Conservation (phyloP, 2,329 filamentous ascomycete genomes). For the Trichoderma citrinoviride region DNA sequence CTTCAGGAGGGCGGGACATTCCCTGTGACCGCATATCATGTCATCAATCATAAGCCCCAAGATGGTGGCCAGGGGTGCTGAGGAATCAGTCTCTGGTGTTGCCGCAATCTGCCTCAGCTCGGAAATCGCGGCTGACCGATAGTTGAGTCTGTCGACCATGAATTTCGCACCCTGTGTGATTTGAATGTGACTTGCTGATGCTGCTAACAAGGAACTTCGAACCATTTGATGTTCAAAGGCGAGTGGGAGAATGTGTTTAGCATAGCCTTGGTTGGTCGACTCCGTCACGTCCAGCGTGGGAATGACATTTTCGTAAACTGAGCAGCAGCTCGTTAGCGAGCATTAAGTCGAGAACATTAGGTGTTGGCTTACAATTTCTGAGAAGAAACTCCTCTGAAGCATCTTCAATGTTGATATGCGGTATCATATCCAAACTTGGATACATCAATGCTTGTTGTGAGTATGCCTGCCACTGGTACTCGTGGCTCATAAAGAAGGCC, state of each 20-base stretch:
- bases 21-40: constrained; percentile 12
- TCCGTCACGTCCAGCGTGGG: constrained; percentile 12
- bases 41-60: constrained; percentile 4
- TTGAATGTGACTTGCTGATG: constrained; percentile 8
- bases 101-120: neutral
- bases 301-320: constrained; percentile 8
- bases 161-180: constrained; percentile 1
- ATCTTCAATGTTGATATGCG: constrained; percentile 9
- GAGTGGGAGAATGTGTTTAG: neutral
- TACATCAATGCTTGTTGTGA: neutral
- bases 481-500: neutral
- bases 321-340: neutral
- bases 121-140: constrained; percentile 1
- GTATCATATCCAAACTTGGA: neutral
- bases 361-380: neutral
- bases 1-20: constrained; percentile 3
- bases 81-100: constrained; percentile 7
- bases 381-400: neutral
- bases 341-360: neutral
- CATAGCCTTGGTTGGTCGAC: constrained; percentile 1
- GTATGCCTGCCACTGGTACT: constrained; percentile 1
- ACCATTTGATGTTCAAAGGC: neutral
- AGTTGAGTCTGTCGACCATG: constrained; percentile 6
- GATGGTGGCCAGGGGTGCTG: neutral
- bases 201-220: constrained; percentile 4